A percentile compares a stretch with the other conserved stretches of the same genome.
phyloP scores from a whole-genome alignment of 768 basidiomycete genomes.

The Auricularia sp. region DNA sequence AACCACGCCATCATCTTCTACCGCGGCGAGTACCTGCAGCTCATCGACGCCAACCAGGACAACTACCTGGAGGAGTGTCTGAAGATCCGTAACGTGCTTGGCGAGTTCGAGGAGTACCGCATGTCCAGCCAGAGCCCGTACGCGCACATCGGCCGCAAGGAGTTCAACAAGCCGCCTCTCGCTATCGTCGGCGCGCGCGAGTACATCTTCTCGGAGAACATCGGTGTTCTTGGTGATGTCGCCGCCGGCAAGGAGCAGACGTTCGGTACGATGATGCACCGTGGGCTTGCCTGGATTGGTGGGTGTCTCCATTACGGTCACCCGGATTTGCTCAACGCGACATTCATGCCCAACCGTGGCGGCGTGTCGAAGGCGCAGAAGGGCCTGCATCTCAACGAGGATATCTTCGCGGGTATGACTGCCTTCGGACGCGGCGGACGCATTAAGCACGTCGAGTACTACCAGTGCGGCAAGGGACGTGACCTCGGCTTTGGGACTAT shows the following conservation, averaged over 20 bases:
- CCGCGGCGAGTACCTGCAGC: constrained; percentile 96
- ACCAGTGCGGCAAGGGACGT: constrained; percentile 97
- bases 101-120: no score
- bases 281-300: constrained; percentile 93
- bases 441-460: constrained; percentile 99
- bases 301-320: constrained; percentile 99
- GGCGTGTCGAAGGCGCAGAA: constrained; percentile 99
- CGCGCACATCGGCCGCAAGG: no score
- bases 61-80: constrained; percentile 99
- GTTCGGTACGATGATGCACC: constrained; percentile 94
- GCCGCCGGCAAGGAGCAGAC: constrained; percentile 99
- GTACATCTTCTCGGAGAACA: constrained; percentile 99
- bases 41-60: constrained; percentile 99
- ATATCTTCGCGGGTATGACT: constrained; percentile 99
- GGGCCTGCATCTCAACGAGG: constrained; percentile 97
- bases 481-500: constrained; percentile 99
- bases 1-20: constrained; percentile 99
- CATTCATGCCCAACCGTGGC: constrained; percentile 97
- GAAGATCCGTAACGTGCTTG: constrained; percentile 99
- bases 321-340: constrained; percentile 95
- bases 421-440: constrained; percentile 92
- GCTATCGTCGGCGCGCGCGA: constrained; percentile 97
- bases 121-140: no score
- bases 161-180: no score
- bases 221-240: constrained; percentile 95